Base-by-base conservation (phyloP, 2,329 filamentous ascomycete species). In the Trichoderma sp. region DNA sequence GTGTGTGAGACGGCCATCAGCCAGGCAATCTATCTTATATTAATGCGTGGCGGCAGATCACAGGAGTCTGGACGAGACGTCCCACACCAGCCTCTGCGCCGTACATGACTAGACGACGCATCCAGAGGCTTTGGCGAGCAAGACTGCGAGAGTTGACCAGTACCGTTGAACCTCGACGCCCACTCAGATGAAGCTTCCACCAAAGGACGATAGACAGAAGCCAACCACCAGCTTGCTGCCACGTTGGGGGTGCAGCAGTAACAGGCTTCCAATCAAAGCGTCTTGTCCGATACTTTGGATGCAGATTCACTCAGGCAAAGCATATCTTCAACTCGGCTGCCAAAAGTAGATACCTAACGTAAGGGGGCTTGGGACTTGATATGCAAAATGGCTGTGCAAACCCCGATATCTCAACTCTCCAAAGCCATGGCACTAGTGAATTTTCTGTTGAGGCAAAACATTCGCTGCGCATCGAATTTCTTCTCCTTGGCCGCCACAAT, bases 41-140 rank as follows among this genome's bases (percentile, higher is more conserved):
- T 14, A 50, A 64, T 24, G 69, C 69, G 69, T 73, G 69, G 69
- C 69, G 69, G 59, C 68, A 72, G 68, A 72, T 72, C 68, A 72
- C 59, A 63, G 59, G 68, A 63, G 68, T 31, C 33, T 64, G 66
- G 35, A n/a, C 18, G 27, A 62, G 35, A 11, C 45, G 56, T 38
- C 56, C 68, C 68, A n/a, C 68, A 63, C 59, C 56, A 63, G 33
- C 24, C 18, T 59, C 14, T 71, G 35, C 67, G 27, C 53, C 27
- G 35, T 33, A 31, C 56, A 63, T 31, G 60, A 63, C 60, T 35
- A 63, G 45, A 21, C 45, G 18, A 68, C 27, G 65, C 65, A 56
- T 11, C 45, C 53, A 33, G 59, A 31, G 66, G 6, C 53, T 59
- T 69, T 69, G 67, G 66, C 66, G 50, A 27, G n/a, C 24, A 35